phyloP scores from a whole-genome alignment of 2,329 filamentous ascomycete species.

The Diaporthe capsici region DNA sequence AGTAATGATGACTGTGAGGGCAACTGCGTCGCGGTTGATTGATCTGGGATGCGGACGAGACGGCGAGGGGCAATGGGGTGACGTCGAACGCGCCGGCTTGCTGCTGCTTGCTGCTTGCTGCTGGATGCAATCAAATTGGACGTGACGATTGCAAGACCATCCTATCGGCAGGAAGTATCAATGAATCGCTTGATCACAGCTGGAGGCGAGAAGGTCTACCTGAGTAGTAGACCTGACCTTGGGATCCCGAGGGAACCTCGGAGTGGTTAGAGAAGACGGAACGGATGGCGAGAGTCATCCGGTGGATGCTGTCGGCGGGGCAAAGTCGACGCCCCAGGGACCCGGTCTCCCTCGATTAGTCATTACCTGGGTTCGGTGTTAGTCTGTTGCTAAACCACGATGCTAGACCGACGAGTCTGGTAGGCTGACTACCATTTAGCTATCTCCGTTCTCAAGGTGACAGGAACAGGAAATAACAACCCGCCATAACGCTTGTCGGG shows the following conservation, averaged over 20 bases:
- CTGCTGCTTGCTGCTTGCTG: background rate
- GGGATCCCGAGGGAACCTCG: constrained; percentile 34
- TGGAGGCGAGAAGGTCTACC: constrained; percentile 30
- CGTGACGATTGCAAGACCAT: constrained; percentile 10
- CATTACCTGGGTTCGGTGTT: background rate
- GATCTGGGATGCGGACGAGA: constrained; percentile 5
- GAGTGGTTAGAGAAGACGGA: constrained; percentile 16
- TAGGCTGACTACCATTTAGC: background rate
- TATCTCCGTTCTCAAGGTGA: background rate
- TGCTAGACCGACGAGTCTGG: background rate
- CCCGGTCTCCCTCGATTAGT: constrained; percentile 16
- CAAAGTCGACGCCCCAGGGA: constrained; percentile 14
- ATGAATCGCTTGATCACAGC: background rate
- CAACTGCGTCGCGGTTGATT: constrained; percentile 17
- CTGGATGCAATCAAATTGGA: constrained; percentile 19
- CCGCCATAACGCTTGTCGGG: background rate
- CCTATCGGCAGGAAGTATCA: background rate
- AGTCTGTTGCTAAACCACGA: background rate
- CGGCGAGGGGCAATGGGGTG: constrained; percentile 13
- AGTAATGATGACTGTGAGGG: constrained; percentile 5
- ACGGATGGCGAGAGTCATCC: constrained; percentile 9
- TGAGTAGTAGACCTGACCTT: constrained; percentile 34
- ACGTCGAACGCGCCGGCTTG: constrained; percentile 20
- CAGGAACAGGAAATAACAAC: background rate
- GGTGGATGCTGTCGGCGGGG: constrained; percentile 19